Base-by-base conservation (phyloP, 2,329 filamentous ascomycete genomes). In the Hypoxylon sp. region DNA sequence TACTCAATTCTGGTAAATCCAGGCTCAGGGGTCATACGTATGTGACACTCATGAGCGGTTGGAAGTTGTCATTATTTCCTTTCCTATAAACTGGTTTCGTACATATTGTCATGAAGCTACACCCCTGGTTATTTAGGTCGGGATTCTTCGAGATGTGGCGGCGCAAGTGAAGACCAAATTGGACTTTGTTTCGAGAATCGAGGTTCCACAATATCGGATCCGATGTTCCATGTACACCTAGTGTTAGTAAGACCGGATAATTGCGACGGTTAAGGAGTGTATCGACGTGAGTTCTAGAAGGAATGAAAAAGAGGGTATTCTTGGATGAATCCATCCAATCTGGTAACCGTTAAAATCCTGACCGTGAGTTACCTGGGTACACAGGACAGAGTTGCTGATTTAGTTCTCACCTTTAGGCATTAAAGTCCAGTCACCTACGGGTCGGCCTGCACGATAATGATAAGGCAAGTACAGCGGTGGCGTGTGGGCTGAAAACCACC, bases 191-290 rank as follows among this genome's bases (percentile, higher is more conserved):
- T 56, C 51, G 37, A 39, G 17, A 35, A 56, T 61, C 44, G 46
- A 58, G 55, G 65, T 66, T 68, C 62, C 68, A 70, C 65, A 44
- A 62, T 47, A 44, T 64, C 48, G 65, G 68, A 66, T 61, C 65
- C 65, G 53, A 50, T 65, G 51, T 68, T 65, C 53, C 54, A 70
- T 65, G 65, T 54, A 68, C 65, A 57, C 50, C 55, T 39, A 54
- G 54, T 56, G 27, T 31, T 60, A 69, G 63, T 39, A n/a, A 55
- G 61, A 58, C 52, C 53, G 48, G 64, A 53, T 62, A 62, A 62
- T 67, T 51, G 35, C 29, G 59, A 56, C 64, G 56, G 57, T 53
- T 65, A 62, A 61, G 59, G 46, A 53, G 29, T 37, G 44, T n/a
- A 39, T 55, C 48, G 52, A 50, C 53, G 15, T 42, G 32, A 67